These are phyloP conservation scores for Choricystis sp. DNA, from an alignment of 139 green algal genomes.

Conservation along the genomic window DNA sequence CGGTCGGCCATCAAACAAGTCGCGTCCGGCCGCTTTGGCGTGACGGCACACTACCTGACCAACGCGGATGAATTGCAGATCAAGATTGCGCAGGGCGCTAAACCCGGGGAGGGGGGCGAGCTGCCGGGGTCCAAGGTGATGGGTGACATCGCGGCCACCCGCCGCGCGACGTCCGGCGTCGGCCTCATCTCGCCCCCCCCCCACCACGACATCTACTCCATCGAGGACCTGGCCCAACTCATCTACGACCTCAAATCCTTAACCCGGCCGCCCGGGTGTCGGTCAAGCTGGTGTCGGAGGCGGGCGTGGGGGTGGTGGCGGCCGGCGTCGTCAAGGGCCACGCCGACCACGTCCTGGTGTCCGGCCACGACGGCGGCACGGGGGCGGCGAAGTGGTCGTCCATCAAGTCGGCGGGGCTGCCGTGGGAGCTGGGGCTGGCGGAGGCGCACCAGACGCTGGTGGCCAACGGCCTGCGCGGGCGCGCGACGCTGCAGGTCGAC, in stretches of 20 bases:
- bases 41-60: slow-evolving; percentile 84
- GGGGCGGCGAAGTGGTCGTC: slow-evolving; percentile 64
- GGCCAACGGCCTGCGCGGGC: slow-evolving; percentile 85
- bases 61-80: slow-evolving; percentile 93
- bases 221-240: slow-evolving; percentile 94
- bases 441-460: slow-evolving; percentile 92
- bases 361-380: slow-evolving; percentile 83
- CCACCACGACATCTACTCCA: slow-evolving; percentile 99
- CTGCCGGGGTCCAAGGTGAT: slow-evolving; percentile 82
- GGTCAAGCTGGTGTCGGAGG: slow-evolving; percentile 93
- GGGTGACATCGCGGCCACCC: slow-evolving; percentile 45
- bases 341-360: slow-evolving; percentile 91
- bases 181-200: slow-evolving; percentile 79
- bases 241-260: slow-evolving; percentile 83
- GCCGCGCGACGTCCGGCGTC: slow-evolving; percentile 74
- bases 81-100: slow-evolving; percentile 73
- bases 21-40: slow-evolving; percentile 76
- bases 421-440: slow-evolving; percentile 88
- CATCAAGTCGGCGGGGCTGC: slow-evolving; percentile 65
- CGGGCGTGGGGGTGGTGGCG: slow-evolving; percentile 72
- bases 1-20: slow-evolving; percentile 79
- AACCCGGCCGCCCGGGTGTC: slow-evolving; percentile 47
- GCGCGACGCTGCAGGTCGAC: slow-evolving; percentile 70
- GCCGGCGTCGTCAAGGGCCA: slow-evolving; percentile 85
- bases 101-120: slow-evolving; percentile 79